phyloP scores from a whole-genome alignment of 2,329 filamentous ascomycete genomes.

The Pseudogymnoascus pannorum region DNA sequence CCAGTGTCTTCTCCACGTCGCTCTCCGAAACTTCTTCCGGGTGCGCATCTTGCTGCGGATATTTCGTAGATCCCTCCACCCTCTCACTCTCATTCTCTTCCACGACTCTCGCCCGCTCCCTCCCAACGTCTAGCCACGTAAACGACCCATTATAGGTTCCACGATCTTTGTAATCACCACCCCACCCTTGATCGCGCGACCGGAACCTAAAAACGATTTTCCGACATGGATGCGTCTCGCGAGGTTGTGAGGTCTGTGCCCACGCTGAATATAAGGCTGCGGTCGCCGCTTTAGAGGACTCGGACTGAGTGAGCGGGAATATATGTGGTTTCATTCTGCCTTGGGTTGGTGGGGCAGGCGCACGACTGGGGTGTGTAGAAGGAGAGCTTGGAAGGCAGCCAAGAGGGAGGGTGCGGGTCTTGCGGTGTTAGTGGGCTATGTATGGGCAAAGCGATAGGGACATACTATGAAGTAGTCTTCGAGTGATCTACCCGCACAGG shows the following conservation, averaged over 20 bases:
- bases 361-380: constrained; percentile 13
- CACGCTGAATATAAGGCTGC: constrained; percentile 12
- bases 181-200: constrained; percentile 54
- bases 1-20: neutral
- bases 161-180: constrained; percentile 25
- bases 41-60: neutral
- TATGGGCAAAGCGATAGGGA: constrained; percentile 2
- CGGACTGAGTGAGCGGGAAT: neutral
- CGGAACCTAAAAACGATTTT: constrained; percentile 54
- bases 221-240: constrained; percentile 41
- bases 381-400: constrained; percentile 13
- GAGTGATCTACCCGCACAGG: neutral
- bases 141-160: constrained; percentile 43
- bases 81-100: neutral
- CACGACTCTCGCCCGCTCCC: constrained; percentile 45
- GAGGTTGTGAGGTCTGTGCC: constrained; percentile 14
- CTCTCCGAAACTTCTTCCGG: neutral
- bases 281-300: neutral
- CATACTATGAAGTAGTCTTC: constrained; percentile 39
- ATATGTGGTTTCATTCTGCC: neutral
- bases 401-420: neutral
- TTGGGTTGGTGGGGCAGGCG: neutral
- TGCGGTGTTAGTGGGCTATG: constrained; percentile 11
- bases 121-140: constrained; percentile 58
- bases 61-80: neutral